Base-by-base conservation (phyloP, 345 rosid genomes). In the Salix viminalis region DNA sequence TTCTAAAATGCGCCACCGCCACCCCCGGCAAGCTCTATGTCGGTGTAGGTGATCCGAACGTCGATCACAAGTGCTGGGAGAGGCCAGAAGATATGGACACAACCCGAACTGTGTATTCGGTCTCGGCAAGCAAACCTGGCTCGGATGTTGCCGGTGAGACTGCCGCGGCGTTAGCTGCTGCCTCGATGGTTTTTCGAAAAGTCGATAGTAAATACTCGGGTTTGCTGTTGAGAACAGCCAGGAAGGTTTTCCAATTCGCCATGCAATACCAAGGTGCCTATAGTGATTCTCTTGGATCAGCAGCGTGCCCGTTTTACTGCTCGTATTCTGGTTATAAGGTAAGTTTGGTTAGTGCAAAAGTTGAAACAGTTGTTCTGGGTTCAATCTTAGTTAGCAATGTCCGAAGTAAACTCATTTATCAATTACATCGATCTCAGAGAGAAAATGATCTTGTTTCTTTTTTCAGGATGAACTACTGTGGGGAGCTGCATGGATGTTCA, bases 51-150 rank as follows among this genome's bases (percentile, higher is more conserved):
- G 94, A 94, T 79, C 98, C 98, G 1, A 89, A 92, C 46, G 88
- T 72, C 11, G 98, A 94, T 76, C 98, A 94, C 79, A 89, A 87
- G 77, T 94, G 98, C 78, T 94, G 97, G 98, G 97, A 94, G 81
- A 70, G 98, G 32, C 97, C 98, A 0, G 98, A 94, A 80, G 98
- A 94, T 79, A 94, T 94, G 98, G 97, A 90, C 85, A 92, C 98
- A 0, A 84, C 76, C 36, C 88, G 98, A 9, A 71, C 91, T 0
- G 90, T 91, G 39, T 94, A 89, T 84, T 89, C 84, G 0, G 94
- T 94, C 11, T 92, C 97, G 1, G n/a, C 95, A 0, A 84, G 88
- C 58, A 91, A 83, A 76, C 97, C 97, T 0, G 97, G 98, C n/a
- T 94, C 98, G 0, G 98, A 94, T 13, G 95, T 94, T 0, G 98